These are phyloP conservation scores for Xylaria sp. DNA, from an alignment of 2,329 filamentous ascomycete species.

Conservation along the genomic window DNA sequence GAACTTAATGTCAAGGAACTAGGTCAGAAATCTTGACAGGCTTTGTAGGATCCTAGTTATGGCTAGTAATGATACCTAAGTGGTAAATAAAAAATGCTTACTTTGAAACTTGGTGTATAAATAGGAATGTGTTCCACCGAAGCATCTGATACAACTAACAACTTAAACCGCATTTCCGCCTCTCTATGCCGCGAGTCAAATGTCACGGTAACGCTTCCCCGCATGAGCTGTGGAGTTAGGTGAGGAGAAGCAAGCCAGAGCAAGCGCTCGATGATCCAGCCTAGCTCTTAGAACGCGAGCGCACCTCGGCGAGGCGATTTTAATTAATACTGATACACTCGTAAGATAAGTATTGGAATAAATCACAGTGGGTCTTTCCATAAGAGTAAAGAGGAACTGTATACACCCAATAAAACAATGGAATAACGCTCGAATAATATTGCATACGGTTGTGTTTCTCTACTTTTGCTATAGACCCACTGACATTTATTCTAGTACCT, in stretches of 20 bases:
- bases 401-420: too few relatives aligned
- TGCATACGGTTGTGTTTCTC: too few relatives aligned
- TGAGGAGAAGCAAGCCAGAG: conserved; percentile 27
- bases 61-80: too few relatives aligned
- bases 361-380: too few relatives aligned
- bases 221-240: conserved; percentile 19
- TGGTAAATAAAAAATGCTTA: background rate
- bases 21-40: background rate
- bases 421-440: too few relatives aligned
- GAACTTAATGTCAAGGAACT: background rate
- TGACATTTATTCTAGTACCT: too few relatives aligned
- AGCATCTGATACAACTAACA: background rate
- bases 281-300: background rate
- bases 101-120: background rate
- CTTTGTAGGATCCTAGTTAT: too few relatives aligned
- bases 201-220: conserved; percentile 17
- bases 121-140: background rate
- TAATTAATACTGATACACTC: too few relatives aligned
- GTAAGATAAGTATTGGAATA: too few relatives aligned
- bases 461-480: too few relatives aligned
- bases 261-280: conserved; percentile 1
- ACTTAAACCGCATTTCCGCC: background rate
- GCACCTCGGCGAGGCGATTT: too few relatives aligned
- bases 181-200: background rate
- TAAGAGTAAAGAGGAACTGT: too few relatives aligned